Conservation (phyloP, 768 basidiomycete species). For the Leccinum barrowsii region DNA sequence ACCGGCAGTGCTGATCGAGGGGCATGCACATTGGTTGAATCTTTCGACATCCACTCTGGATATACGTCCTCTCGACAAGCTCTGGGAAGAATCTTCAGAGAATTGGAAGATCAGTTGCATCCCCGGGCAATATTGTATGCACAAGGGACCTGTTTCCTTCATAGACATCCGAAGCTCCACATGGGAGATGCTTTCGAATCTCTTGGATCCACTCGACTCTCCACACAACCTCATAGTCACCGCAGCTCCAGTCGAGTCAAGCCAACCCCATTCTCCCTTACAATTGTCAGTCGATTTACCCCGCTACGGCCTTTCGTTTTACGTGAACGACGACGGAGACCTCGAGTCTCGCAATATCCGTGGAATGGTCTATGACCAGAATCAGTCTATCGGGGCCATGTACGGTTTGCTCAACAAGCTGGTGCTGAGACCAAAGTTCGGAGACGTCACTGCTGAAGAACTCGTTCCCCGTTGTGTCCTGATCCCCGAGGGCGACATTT, state of each 20-base stretch:
- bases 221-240: conserved; percentile 23
- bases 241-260: neutral
- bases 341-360: conserved; percentile 41
- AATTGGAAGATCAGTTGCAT: conserved; percentile 26
- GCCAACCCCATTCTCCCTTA: neutral
- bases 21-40: conserved; percentile 32
- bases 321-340: conserved; percentile 28
- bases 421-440: conserved; percentile 33
- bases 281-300: conserved; percentile 34
- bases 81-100: conserved; percentile 24
- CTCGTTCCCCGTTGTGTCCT: conserved; percentile 29
- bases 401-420: conserved; percentile 41
- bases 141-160: conserved; percentile 8
- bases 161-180: conserved; percentile 28
- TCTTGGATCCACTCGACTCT: conserved; percentile 24
- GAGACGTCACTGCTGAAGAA: neutral
- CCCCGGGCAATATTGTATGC: conserved; percentile 6
- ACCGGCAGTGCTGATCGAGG: conserved; percentile 20
- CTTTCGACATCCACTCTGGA: conserved; percentile 21
- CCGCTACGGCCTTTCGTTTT: conserved; percentile 41
- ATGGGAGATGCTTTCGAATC: conserved; percentile 26
- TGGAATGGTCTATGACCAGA: conserved; percentile 39
- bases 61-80: conserved; percentile 23
- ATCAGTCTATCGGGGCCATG: conserved; percentile 43
- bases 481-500: conserved; percentile 36